Conservation (phyloP, 257 asterid species). For the Fraxinus quadrangulata region DNA sequence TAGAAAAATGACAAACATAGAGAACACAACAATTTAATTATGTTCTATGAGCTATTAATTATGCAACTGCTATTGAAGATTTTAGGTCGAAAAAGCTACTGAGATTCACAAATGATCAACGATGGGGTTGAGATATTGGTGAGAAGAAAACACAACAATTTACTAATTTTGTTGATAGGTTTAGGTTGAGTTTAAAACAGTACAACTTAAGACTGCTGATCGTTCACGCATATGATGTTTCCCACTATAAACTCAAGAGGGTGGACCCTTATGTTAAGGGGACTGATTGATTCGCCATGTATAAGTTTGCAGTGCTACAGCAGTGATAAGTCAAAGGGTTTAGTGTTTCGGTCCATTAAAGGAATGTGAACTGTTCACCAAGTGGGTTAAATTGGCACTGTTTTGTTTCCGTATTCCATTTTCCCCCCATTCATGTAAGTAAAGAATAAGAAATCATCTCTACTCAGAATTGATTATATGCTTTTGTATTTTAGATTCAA, state of each 20-base stretch:
- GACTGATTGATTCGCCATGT: not conserved
- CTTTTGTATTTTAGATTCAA: constrained; percentile 64
- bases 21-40: no score
- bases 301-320: not conserved
- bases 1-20: no score
- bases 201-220: constrained; percentile 5
- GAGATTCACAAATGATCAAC: not conserved
- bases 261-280: not conserved
- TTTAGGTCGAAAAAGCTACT: not conserved
- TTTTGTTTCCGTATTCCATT: constrained; percentile 8
- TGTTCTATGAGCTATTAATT: no score
- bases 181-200: constrained; percentile 12
- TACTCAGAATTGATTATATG: constrained; percentile 21
- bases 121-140: not conserved
- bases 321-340: not conserved
- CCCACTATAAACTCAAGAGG: constrained; percentile 2
- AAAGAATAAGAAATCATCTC: constrained; percentile 22
- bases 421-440: constrained; percentile 6
- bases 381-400: constrained; percentile 2
- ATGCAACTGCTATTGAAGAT: no score
- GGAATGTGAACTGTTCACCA: not conserved
- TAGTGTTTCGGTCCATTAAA: not conserved
- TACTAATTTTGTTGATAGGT: constrained; percentile 1
- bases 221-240: constrained; percentile 8
- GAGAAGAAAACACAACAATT: not conserved